Evolutionary conservation across 2,329 filamentous ascomycete genomes (phyloP), one percentile per base, ranked within the genome.

Genomic region (Sporothrix brasiliensis): DNA sequence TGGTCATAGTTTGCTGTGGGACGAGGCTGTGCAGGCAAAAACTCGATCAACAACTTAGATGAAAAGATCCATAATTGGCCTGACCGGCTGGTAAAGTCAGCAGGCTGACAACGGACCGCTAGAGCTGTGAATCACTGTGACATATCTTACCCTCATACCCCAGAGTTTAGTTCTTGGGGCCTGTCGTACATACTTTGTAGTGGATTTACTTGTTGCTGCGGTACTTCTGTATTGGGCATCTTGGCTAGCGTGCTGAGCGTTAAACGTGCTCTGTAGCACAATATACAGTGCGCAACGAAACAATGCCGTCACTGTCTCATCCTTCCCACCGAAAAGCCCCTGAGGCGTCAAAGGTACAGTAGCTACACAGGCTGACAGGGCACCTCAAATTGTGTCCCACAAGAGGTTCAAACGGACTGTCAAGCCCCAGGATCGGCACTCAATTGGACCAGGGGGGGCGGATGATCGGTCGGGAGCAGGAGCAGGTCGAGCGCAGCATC

Each of bases 291-390:
- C 50, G 5, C 53, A 19, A n/a, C 10, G n/a, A 47, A 44, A 44
- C 4, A n/a, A 63, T 65, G 61, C 61, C 61, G 61, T 65, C 44
- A 65, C 61, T 65, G n/a, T 65, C 61, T 50, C 61, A 65, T 27
- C 27, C 16, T 60, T 60, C 10, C n/a, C 16, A 50, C 5, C 4
- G 16, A 34, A 50, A 30, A 65, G 44, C 44, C 61, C 61, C 41
- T 30, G 3, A 10, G 24, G 60, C 60, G 44, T 50, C 24, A 49
- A 30, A n/a, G 61, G 41, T n/a, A 58, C 54, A 39, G 21, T 13
- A 47, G 19, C 13, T 16, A 11, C 10, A 9, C 5, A 19, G n/a
- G n/a, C n/a, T n/a, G 27, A 54, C 24, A 16, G 13, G 24, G 4
- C n/a, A 39, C 47, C 4, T 21, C 58, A 6, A 47, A 21, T 13